phyloP scores from a whole-genome alignment of 169 alveolate genomes.

The Theileria parva region DNA sequence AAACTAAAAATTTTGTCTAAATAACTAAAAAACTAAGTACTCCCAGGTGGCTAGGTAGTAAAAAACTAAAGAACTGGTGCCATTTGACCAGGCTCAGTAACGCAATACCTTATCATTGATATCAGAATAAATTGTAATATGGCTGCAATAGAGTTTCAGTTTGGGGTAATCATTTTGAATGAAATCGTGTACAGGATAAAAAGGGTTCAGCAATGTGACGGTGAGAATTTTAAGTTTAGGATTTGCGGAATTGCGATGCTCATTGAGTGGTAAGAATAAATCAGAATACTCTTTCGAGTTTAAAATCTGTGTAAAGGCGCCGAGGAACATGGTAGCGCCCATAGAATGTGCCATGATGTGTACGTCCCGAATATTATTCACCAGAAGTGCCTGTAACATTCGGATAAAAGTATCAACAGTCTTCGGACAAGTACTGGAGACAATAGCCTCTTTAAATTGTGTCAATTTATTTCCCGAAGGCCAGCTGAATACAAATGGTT shows the following conservation, averaged over 20 bases:
- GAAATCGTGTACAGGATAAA: conserved; percentile 73
- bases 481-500: conserved; percentile 81
- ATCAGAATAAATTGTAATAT: conserved; percentile 45
- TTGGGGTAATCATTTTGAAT: conserved; percentile 16
- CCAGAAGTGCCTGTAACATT: conserved; percentile 43
- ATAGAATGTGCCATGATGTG: conserved; percentile 81
- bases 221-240: conserved; percentile 71
- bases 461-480: conserved; percentile 74
- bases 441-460: conserved; percentile 66
- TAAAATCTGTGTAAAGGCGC: conserved; percentile 71
- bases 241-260: background rate
- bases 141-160: conserved; percentile 38
- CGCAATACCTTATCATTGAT: conserved; percentile 19
- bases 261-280: conserved; percentile 19
- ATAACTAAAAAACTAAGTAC: background rate
- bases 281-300: background rate
- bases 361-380: conserved; percentile 76
- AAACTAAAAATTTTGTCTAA: background rate
- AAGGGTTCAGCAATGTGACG: conserved; percentile 80
- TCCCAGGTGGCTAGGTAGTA: background rate
- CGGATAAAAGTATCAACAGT: conserved; percentile 62
- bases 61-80: background rate
- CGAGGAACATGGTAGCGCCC: conserved; percentile 80
- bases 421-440: conserved; percentile 42
- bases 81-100: too few species aligned